phyloP scores from a whole-genome alignment of 306 rosid genomes.

The Dryas drummondii region DNA sequence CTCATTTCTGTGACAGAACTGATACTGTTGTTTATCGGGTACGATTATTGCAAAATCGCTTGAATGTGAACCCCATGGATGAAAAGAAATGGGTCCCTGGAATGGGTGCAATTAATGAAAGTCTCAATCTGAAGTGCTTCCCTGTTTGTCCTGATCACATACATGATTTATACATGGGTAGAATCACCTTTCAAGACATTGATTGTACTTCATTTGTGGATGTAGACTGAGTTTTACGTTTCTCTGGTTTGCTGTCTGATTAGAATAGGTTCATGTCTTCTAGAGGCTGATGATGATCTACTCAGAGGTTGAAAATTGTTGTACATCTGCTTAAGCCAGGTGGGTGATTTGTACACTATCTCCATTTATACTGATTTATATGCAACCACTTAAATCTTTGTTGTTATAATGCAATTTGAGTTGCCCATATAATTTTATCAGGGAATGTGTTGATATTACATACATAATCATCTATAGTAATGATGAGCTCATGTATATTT shows the following conservation, averaged over 20 bases:
- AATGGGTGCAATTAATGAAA: constrained; percentile 67
- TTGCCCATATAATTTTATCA: neutral
- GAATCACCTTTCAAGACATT: constrained; percentile 68
- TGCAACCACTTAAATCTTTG: neutral
- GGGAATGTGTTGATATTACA: neutral
- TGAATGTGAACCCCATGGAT: constrained; percentile 50
- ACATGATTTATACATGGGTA: constrained; percentile 64
- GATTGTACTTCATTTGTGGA: constrained; percentile 57
- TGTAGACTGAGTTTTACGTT: constrained; percentile 36
- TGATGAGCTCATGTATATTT: neutral
- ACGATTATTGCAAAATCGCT: constrained; percentile 52
- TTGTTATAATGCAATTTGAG: neutral
- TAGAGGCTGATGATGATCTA: neutral
- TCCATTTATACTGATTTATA: neutral
- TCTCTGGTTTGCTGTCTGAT: neutral
- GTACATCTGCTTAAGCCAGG: neutral
- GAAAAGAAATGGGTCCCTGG: constrained; percentile 65
- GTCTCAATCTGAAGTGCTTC: constrained; percentile 64
- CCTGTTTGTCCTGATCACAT: constrained; percentile 76
- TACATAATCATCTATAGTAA: neutral
- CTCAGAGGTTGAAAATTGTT: neutral
- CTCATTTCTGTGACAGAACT: constrained; percentile 73
- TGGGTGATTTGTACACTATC: neutral
- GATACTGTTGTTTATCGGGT: constrained; percentile 60
- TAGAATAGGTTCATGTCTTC: neutral